Percentiles rank a stretch among this genome's conserved stretches.
Conservation (phyloP, 2,329 filamentous ascomycete species). For the Bipolaris cookei region DNA sequence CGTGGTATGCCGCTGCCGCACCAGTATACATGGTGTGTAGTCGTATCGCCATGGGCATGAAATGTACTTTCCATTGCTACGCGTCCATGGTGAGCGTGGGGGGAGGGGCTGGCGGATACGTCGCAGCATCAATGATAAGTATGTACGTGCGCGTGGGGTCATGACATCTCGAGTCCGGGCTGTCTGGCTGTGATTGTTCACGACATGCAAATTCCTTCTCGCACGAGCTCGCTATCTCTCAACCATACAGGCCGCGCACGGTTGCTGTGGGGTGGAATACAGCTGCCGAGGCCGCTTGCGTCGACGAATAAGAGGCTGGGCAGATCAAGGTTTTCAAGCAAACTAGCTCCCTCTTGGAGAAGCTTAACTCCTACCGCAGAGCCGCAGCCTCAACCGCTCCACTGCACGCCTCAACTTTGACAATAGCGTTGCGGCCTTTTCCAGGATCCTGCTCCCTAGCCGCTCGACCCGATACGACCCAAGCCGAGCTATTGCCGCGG, state of each 20-base stretch:
- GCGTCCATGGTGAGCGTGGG: not conserved
- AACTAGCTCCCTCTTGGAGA: slow-evolving; percentile 14
- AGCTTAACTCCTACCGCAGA: slow-evolving; percentile 18
- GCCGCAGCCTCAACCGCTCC: slow-evolving; percentile 11
- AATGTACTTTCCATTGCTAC: not conserved
- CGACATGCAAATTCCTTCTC: slow-evolving; percentile 1
- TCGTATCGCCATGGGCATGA: not conserved
- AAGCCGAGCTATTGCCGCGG: slow-evolving; percentile 18
- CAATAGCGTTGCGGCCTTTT: slow-evolving; percentile 19
- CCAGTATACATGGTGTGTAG: not conserved
- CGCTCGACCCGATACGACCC: slow-evolving; percentile 13
- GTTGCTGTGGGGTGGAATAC: slow-evolving; percentile 4
- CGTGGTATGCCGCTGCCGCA: not conserved
- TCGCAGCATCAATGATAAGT: not conserved
- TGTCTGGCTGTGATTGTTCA: not conserved
- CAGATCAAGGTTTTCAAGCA: slow-evolving; percentile 18
- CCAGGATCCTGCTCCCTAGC: slow-evolving; percentile 21
- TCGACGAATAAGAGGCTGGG: slow-evolving; percentile 2
- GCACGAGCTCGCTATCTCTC: slow-evolving; percentile 13
- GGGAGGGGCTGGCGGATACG: not conserved
- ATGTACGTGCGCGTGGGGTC: not conserved
- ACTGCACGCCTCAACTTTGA: slow-evolving; percentile 16
- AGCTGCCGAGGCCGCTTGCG: slow-evolving; percentile 2
- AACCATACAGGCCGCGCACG: slow-evolving; percentile 2
- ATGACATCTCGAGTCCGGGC: not conserved